These are phyloP conservation scores for Pseudogymnoascus destructans DNA, from an alignment of 2,329 filamentous ascomycete genomes.

Conservation along the genomic window DNA sequence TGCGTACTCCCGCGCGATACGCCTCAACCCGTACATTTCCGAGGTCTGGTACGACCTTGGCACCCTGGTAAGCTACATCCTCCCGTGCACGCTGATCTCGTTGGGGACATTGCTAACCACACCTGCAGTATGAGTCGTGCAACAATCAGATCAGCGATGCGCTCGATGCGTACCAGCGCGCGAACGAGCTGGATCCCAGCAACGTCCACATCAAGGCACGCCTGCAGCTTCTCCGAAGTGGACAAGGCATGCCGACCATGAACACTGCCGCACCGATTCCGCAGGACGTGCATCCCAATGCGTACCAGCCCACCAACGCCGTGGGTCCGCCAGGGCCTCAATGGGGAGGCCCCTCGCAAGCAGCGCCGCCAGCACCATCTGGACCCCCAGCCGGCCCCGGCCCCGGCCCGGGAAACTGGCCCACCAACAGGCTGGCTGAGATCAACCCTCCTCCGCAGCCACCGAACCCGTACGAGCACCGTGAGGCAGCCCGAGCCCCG, in stretches of 20 bases:
- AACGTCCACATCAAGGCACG: slow-evolving; percentile 96
- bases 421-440: slow-evolving; percentile 59
- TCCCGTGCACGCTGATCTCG: slow-evolving; percentile 11
- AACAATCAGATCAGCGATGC: slow-evolving; percentile 98
- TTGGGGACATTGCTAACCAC: slow-evolving; percentile 19
- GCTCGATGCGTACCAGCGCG: slow-evolving; percentile 86
- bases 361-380: slow-evolving; percentile 48
- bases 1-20: slow-evolving; percentile 92
- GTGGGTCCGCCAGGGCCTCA: slow-evolving; percentile 76
- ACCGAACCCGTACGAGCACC: slow-evolving; percentile 70
- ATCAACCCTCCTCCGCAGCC: slow-evolving; percentile 65
- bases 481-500: slow-evolving; percentile 57
- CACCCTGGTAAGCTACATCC: slow-evolving; percentile 59
- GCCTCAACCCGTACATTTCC: slow-evolving; percentile 93
- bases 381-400: slow-evolving; percentile 26
- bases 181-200: slow-evolving; percentile 80
- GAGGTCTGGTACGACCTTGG: slow-evolving; percentile 99
- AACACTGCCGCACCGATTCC: slow-evolving; percentile 73
- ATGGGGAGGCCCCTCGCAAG: slow-evolving; percentile 68
- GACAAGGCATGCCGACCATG: slow-evolving; percentile 52
- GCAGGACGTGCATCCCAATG: slow-evolving; percentile 89
- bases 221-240: slow-evolving; percentile 74
- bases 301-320: slow-evolving; percentile 73
- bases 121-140: slow-evolving; percentile 77
- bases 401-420: slow-evolving; percentile 36